Evolutionary conservation across 2,329 filamentous ascomycete genomes (phyloP).

Genomic region (Monosporascus sp.): DNA sequence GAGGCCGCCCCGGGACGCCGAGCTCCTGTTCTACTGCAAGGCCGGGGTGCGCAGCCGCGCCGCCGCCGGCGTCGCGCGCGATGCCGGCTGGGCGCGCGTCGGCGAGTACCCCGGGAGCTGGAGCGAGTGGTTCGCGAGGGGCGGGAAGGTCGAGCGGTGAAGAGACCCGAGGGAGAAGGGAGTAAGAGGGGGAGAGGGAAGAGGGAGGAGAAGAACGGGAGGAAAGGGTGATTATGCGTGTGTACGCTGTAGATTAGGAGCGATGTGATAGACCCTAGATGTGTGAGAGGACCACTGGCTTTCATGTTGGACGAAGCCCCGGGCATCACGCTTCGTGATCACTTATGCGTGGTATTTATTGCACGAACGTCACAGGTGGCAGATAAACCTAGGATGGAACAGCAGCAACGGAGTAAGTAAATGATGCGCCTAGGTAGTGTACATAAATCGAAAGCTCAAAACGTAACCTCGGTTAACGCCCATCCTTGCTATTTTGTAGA

Average conservation of each 20-base stretch:
- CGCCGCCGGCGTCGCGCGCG: slow-evolving; percentile 70
- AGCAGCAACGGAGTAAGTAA: neutral
- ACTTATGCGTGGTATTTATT: too few relatives aligned
- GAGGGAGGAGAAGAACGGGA: neutral
- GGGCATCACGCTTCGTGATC: too few relatives aligned
- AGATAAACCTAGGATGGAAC: too few relatives aligned
- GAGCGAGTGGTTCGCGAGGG: slow-evolving; percentile 74
- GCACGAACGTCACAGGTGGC: too few relatives aligned
- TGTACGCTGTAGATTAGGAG: too few relatives aligned
- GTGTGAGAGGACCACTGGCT: too few relatives aligned
- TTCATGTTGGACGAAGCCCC: too few relatives aligned
- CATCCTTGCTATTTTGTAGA: too few relatives aligned
- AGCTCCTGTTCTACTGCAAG: slow-evolving; percentile 87
- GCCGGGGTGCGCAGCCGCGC: slow-evolving; percentile 77
- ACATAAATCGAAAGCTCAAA: slow-evolving; percentile 4
- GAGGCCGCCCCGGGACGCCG: slow-evolving; percentile 45
- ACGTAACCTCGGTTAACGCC: too few relatives aligned
- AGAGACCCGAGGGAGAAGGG: slow-evolving; percentile 6
- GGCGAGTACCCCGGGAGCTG: slow-evolving; percentile 72
- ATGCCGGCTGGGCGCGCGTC: slow-evolving; percentile 68
- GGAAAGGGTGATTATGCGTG: neutral
- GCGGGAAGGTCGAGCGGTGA: slow-evolving; percentile 56
- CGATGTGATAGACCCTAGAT: too few relatives aligned
- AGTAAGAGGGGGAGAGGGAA: neutral
- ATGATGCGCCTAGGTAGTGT: slow-evolving; percentile 9